A percentile compares a stretch with the other conserved stretches of the same genome.
phyloP scores from a whole-genome alignment of 495 filamentous ascomycete genomes.

The Hypomontagnella monticulosa region DNA sequence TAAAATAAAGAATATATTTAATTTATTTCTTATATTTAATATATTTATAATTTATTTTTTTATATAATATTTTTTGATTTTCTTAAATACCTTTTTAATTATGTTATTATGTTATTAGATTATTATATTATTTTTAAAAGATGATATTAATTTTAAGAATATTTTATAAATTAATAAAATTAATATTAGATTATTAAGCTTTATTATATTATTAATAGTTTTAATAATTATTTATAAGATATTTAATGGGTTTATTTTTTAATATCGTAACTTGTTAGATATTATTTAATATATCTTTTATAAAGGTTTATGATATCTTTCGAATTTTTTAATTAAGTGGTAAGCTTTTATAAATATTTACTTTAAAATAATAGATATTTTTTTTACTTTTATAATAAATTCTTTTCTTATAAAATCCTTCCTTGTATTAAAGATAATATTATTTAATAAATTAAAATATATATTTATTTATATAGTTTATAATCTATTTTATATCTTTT shows the following conservation, averaged over 20 bases:
- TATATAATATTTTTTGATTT: neutral
- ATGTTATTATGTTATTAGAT: neutral
- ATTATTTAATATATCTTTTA: neutral
- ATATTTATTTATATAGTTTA: neutral
- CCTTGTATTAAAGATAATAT: neutral
- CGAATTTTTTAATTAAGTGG: neutral
- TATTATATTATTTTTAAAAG: no score
- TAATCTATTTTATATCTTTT: constrained; percentile 4
- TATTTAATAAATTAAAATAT: neutral
- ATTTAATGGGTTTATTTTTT: no score
- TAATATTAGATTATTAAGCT: neutral
- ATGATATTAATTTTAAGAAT: neutral
- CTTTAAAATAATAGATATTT: neutral
- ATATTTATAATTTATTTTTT: neutral
- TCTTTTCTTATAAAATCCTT: neutral
- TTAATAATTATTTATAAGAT: neutral
- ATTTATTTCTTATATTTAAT: neutral
- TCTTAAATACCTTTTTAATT: neutral
- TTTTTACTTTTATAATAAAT: neutral
- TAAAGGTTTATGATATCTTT: neutral
- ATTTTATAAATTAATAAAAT: neutral
- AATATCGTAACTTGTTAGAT: no score
- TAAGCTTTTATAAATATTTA: neutral
- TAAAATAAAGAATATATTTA: neutral
- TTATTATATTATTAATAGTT: constrained; percentile 7